A percentile compares a stretch with the other conserved stretches of the same genome.
phyloP scores from a whole-genome alignment of 2,329 filamentous ascomycete species.

The Hypoxylon sp. region DNA sequence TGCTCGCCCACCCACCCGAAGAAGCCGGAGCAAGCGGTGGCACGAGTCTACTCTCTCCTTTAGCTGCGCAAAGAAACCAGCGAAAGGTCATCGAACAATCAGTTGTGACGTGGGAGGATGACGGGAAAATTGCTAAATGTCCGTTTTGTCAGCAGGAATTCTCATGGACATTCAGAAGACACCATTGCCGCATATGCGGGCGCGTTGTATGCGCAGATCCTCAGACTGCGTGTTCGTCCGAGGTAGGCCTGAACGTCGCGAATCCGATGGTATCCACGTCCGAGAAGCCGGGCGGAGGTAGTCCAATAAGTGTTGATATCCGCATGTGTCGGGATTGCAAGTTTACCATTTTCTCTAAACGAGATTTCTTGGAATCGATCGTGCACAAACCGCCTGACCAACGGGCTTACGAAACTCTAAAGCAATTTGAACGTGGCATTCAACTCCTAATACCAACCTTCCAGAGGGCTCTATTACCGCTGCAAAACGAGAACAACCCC shows the following conservation, averaged over 20 bases:
- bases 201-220: slow-evolving; percentile 92
- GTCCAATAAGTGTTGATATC: slow-evolving; percentile 78
- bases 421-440: slow-evolving; percentile 91
- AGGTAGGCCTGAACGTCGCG: slow-evolving; percentile 84
- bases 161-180: slow-evolving; percentile 90
- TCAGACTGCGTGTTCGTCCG: slow-evolving; percentile 85
- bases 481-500: slow-evolving; percentile 72
- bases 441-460: slow-evolving; percentile 85
- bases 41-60: slow-evolving; percentile 70
- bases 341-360: slow-evolving; percentile 71
- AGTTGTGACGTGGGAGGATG: slow-evolving; percentile 95
- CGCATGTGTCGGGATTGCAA: slow-evolving; percentile 94
- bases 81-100: slow-evolving; percentile 90
- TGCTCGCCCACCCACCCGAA: slow-evolving; percentile 82
- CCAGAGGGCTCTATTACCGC: slow-evolving; percentile 78
- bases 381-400: slow-evolving; percentile 79
- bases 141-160: slow-evolving; percentile 98
- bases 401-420: slow-evolving; percentile 84
- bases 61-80: slow-evolving; percentile 79
- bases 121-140: slow-evolving; percentile 82
- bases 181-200: slow-evolving; percentile 95
- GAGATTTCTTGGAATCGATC: slow-evolving; percentile 82
- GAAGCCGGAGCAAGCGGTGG: slow-evolving; percentile 63
- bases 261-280: slow-evolving; percentile 62
- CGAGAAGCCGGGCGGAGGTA: slow-evolving; percentile 57